Percentiles rank a stretch among this genome's conserved stretches.
These are phyloP conservation scores for Yarrowia sp. DNA, from an alignment of 805 yeast genomes.

Conservation along the genomic window DNA sequence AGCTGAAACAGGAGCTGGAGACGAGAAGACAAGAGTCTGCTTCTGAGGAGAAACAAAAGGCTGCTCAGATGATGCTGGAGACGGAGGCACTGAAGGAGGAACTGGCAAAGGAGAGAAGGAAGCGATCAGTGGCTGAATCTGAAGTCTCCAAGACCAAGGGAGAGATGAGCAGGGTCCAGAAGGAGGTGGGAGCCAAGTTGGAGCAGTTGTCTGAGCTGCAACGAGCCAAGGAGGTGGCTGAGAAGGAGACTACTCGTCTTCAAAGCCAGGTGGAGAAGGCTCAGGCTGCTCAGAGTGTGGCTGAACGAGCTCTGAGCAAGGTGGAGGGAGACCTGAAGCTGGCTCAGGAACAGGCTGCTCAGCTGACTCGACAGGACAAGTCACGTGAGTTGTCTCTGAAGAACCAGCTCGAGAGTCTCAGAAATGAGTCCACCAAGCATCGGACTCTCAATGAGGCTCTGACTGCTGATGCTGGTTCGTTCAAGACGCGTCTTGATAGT, in stretches of 20 bases:
- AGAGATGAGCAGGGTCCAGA: background rate
- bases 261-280: conserved; percentile 30
- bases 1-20: conserved; percentile 43
- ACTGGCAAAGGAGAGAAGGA: conserved; percentile 27
- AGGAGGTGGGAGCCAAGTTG: background rate
- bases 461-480: conserved; percentile 27
- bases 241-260: conserved; percentile 29
- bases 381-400: conserved; percentile 21
- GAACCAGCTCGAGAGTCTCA: conserved; percentile 24
- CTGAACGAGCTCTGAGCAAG: conserved; percentile 28
- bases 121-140: background rate
- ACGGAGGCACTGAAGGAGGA: conserved; percentile 27
- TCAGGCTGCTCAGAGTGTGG: conserved; percentile 27
- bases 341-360: conserved; percentile 31
- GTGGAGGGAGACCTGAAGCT: conserved; percentile 30
- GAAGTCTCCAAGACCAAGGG: conserved; percentile 29
- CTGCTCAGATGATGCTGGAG: conserved; percentile 30
- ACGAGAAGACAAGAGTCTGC: conserved; percentile 5
- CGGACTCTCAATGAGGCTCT: conserved; percentile 31
- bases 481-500: conserved; percentile 27
- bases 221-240: background rate
- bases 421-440: conserved; percentile 30
- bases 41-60: conserved; percentile 30
- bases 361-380: conserved; percentile 26
- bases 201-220: background rate